Base-by-base conservation (phyloP, 495 filamentous ascomycete genomes). In the Astrocystis sublimbata region DNA sequence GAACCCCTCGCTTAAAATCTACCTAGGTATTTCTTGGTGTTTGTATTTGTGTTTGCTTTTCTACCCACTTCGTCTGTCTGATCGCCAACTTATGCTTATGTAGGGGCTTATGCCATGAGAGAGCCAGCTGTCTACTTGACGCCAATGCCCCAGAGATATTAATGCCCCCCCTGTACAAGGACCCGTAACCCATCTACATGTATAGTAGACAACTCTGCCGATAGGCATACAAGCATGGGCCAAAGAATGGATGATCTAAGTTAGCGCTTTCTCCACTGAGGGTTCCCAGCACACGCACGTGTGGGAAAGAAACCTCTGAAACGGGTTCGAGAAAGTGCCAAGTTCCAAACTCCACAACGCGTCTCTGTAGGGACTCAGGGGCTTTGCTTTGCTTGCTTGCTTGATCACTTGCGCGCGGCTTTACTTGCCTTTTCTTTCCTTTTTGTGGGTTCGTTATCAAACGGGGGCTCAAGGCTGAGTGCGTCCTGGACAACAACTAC, bases 301-400 rank as follows among this genome's bases (percentile, higher is more conserved):
- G 23, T 56, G 6, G 8, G 45, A 57, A 17, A 41, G 54, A 57
- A 57, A 28, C 28, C 31, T 57, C 54, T 57, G 54, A 57, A 57
- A 57, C 54, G 30, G 13, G 40, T 57, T 57, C 52, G 52, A 45
- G 40, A n/a, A 45, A 57, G 40, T 40, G 54, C 40, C 54, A 57
- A 57, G 54, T 13, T 40, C 15, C 26, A n/a, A 8, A 30, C 26
- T n/a, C n/a, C n/a, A n/a, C n/a, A n/a, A n/a, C n/a, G n/a, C n/a
- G n/a, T n/a, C n/a, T n/a, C n/a, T n/a, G n/a, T n/a, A n/a, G n/a
- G n/a, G 13, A 49, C 17, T 49, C 46, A 49, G 43, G 43, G 43
- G 46, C 17, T 41, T 2, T 12, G n/a, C n/a, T n/a, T n/a, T n/a
- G n/a, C n/a, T n/a, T n/a, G n/a, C n/a, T n/a, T n/a, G n/a, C n/a